Evolutionary conservation across 495 filamentous ascomycete genomes (phyloP).

Genomic region (Penicillium diatomitis): DNA sequence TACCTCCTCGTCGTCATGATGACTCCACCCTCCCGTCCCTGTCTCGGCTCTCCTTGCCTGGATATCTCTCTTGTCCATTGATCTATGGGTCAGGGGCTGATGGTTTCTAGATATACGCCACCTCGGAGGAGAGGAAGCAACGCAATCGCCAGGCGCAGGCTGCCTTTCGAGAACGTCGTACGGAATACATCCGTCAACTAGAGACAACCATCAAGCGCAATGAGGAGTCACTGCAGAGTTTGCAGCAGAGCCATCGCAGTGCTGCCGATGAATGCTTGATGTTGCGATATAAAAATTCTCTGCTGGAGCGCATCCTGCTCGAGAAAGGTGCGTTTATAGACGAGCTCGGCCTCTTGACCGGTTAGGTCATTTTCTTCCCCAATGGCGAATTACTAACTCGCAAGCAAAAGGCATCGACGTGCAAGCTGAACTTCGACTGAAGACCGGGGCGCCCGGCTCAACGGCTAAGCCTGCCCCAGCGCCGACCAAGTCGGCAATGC

Average conservation of each 20-base stretch:
- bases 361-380: neutral
- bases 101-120: slow-evolving; percentile 76
- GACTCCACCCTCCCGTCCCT: too few relatives aligned
- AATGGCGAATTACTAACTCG: neutral
- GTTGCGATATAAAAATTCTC: slow-evolving; percentile 96
- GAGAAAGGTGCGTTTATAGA: slow-evolving; percentile 65
- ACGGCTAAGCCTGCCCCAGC: slow-evolving; percentile 49
- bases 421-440: slow-evolving; percentile 84
- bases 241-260: slow-evolving; percentile 88
- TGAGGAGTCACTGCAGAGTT: slow-evolving; percentile 81
- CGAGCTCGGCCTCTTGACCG: neutral
- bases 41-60: too few relatives aligned
- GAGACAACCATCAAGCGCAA: slow-evolving; percentile 97
- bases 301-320: slow-evolving; percentile 86
- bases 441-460: slow-evolving; percentile 62
- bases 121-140: slow-evolving; percentile 96
- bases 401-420: slow-evolving; percentile 76
- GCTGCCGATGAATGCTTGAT: slow-evolving; percentile 97
- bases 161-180: slow-evolving; percentile 90
- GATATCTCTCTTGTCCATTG: too few relatives aligned
- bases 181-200: slow-evolving; percentile 98
- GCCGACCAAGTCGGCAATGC: slow-evolving; percentile 36
- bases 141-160: slow-evolving; percentile 95
- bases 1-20: too few relatives aligned
- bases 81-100: neutral